Percentiles rank a stretch among this genome's conserved stretches.
These are phyloP conservation scores for Cryptosporidium ryanae DNA, from an alignment of 169 alveolate species.

Conservation along the genomic window DNA sequence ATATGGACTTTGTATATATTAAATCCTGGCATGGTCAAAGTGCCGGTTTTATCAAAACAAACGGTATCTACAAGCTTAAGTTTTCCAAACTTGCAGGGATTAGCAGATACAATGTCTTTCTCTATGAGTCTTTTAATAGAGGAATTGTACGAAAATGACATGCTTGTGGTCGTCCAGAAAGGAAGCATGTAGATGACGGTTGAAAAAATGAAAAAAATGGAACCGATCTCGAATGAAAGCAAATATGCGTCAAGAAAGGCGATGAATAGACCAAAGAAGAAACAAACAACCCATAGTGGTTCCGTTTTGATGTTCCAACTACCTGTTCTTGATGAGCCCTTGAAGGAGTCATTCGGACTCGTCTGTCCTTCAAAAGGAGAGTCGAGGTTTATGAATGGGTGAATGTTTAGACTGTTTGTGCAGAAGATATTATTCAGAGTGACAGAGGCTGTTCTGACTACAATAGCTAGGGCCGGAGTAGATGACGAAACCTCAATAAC, in stretches of 20 bases:
- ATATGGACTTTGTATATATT: constrained; percentile 15
- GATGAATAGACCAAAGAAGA: constrained; percentile 29
- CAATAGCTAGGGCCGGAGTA: constrained; percentile 12
- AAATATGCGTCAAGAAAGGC: constrained; percentile 18
- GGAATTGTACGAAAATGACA: constrained; percentile 9
- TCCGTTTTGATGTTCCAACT: constrained; percentile 49
- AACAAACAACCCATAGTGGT: constrained; percentile 51
- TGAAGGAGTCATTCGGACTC: too few relatives aligned
- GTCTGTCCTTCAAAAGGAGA: too few relatives aligned
- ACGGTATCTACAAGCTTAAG: constrained; percentile 24
- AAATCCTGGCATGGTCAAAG: constrained; percentile 19
- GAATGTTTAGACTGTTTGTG: not conserved
- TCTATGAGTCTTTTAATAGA: not conserved
- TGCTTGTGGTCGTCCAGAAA: constrained; percentile 51
- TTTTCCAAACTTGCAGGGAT: constrained; percentile 17
- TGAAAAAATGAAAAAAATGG: constrained; percentile 50
- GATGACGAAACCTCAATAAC: constrained; percentile 49
- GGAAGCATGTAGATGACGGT: constrained; percentile 45
- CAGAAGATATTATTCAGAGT: constrained; percentile 1
- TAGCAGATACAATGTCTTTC: constrained; percentile 16
- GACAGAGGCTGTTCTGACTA: constrained; percentile 41
- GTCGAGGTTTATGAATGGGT: not conserved
- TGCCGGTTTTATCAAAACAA: constrained; percentile 68
- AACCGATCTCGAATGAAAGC: constrained; percentile 42
- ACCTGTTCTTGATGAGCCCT: not conserved